Base-by-base conservation (phyloP, 805 yeast species). In the Kregervanrija pseudodelftensis region DNA sequence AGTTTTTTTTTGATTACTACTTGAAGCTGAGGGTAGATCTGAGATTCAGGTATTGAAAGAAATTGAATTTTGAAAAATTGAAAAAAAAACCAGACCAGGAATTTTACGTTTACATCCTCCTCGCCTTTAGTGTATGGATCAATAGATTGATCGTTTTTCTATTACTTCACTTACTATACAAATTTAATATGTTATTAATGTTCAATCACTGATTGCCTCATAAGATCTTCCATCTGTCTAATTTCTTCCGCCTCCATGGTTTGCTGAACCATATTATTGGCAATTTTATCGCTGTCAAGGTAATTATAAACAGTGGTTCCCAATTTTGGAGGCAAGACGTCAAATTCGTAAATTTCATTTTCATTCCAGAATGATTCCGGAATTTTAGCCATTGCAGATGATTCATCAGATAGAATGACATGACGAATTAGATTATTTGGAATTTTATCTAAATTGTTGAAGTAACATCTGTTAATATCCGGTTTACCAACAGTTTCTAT, bases 321-420 rank as follows among this genome's bases (percentile, higher is more conserved):
- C 8, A 64, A 61, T 14, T 54, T 54, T 1, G 95, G 93, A 2
- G 95, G 90, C 16, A 85, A 59, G 2, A 82, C 74, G 60, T 85
- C 95, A 56, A 74, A 85, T 52, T 85, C 95, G 55, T 68, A 78
- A 12, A 80, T 70, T 44, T 82, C 82, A 44, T 80, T 70, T 22
- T 73, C 58, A 2, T 73, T 72, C 85, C 88, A 85, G 17, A 82
- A 69, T 2, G 62, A 53, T 22, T 69, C 55, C 1, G 95, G 95
- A 17, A 84, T 68, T 51, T 76, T 74, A 1, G 86, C 85, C 84
- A 85, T 79, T 1, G 82, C 72, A 36, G 77, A 73, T 17, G 77
- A 78, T 59, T 84, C 93, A 13, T 84, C 85, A 0, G 89, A 80
- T 36, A 85, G 61, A 31, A 85, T 71, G 2, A 80, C 82, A 61